Evolutionary conservation across 176 grass and related monocot genomes (phyloP).

Genomic region (Oryza brachyantha): DNA sequence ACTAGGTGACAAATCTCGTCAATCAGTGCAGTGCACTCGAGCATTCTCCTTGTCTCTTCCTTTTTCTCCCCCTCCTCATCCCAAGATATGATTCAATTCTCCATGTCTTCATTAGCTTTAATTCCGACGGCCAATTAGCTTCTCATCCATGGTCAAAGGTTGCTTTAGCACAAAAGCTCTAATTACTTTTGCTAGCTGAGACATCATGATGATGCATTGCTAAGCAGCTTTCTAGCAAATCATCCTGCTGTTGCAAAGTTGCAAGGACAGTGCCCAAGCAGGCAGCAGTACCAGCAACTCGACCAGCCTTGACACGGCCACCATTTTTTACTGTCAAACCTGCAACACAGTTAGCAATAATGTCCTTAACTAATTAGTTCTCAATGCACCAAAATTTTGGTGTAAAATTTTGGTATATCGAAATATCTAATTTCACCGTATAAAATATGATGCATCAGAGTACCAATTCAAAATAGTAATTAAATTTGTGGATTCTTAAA

Average conservation of each 20-base stretch:
- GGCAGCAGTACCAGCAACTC: background rate
- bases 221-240: background rate
- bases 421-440: no score
- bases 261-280: background rate
- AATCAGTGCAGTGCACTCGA: background rate
- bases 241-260: background rate
- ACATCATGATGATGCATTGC: slow-evolving; percentile 20
- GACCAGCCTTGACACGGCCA: background rate
- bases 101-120: slow-evolving; percentile 4
- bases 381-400: no score
- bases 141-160: slow-evolving; percentile 15
- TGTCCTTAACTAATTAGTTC: no score
- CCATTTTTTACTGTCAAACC: background rate
- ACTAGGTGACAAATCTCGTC: background rate
- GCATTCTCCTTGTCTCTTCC: background rate
- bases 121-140: slow-evolving; percentile 13
- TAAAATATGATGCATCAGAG: no score
- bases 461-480: no score
- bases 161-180: slow-evolving; percentile 12
- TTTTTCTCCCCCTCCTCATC: background rate
- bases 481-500: no score
- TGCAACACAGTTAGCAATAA: no score
- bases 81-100: background rate
- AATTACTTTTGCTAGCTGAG: background rate
- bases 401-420: no score